Conservation (phyloP, 768 basidiomycete species). For the Suillus ampliporus region DNA sequence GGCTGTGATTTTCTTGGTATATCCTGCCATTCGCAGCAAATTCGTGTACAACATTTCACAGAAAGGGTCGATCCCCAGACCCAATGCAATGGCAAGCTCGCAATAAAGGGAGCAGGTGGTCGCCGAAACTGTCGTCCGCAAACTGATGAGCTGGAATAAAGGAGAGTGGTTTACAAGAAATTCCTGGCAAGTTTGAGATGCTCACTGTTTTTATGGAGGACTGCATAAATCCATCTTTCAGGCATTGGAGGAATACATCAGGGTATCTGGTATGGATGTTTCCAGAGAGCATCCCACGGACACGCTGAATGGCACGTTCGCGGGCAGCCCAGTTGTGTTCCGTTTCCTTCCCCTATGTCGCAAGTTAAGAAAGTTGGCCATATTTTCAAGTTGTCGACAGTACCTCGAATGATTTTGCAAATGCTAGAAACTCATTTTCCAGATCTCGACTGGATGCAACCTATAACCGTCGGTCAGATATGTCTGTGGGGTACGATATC, state of each 20-base stretch:
- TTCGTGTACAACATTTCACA: conserved; percentile 79
- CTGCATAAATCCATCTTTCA: conserved; percentile 82
- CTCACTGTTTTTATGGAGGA: conserved; percentile 85
- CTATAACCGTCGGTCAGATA: conserved; percentile 41
- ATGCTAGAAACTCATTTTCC: conserved; percentile 80
- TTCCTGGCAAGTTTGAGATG: conserved; percentile 13
- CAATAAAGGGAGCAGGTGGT: conserved; percentile 79
- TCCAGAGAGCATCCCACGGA: conserved; percentile 90
- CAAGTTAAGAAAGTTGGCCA: conserved; percentile 9
- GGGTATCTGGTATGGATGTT: conserved; percentile 76
- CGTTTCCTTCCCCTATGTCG: conserved; percentile 87
- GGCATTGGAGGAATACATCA: conserved; percentile 73
- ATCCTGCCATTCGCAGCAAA: conserved; percentile 83
- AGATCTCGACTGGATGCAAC: conserved; percentile 87
- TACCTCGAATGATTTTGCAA: conserved; percentile 85
- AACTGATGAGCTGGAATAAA: conserved; percentile 69
- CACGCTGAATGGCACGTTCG: conserved; percentile 75
- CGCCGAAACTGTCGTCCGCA: conserved; percentile 88
- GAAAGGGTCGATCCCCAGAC: conserved; percentile 73
- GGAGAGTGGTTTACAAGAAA: not conserved
- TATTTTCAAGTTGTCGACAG: conserved; percentile 18
- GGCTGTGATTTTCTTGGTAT: conserved; percentile 92
- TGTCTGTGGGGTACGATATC: not conserved
- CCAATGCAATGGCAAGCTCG: conserved; percentile 74
- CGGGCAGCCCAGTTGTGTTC: conserved; percentile 94